Evolutionary conservation across 495 filamentous ascomycete genomes (phyloP), one percentile per base, ranked within the genome.

Genomic region (Trichoderma gamsii): DNA sequence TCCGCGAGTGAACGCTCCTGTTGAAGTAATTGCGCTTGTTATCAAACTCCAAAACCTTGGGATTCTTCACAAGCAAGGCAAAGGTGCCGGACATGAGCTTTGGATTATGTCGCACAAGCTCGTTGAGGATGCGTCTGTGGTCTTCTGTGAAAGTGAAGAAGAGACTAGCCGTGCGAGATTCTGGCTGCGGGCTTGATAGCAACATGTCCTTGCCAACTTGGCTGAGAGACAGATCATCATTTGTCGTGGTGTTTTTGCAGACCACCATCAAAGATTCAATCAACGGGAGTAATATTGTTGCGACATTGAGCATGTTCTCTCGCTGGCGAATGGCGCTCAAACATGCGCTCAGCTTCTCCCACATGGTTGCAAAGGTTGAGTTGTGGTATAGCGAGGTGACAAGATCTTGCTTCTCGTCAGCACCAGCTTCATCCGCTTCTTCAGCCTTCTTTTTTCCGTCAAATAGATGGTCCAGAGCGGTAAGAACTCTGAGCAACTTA

Each of bases 11-110:
- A 23, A 99, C 84, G 71, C 90, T 91, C 59, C 96, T 90, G 76
- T 86, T 97, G 82, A 99, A 99, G 84, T 95, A 99, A 77, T 96
- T 97, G 72, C 96, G 93, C 84, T 99, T 99, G 80, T 98, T 99
- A 77, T 99, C 95, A 73, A 99, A 99, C 72, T 99, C 95, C 63
- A 99, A 79, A 16, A 99, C 95, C 84, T 97, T 98, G 61, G 95
- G 96, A 73, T 99, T 99, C 81, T 97, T 97, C 70, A 97, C 93
- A 35, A 99, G 81, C 46, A 97, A 82, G 9, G 93, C 93, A 78
- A 99, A 97, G 16, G 93, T 96, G 52, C 93, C 95, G 70, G 93
- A 97, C 95, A 99, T 99, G 70, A 99, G 86, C 72, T 96, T 93
- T 41, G 95, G 95, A 70, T 95, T 98, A 70, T 96, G 90, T 44